Percentiles rank a stretch among this genome's conserved stretches.
Evolutionary conservation across 2,329 filamentous ascomycete species (phyloP).

Genomic region (Rosellinia necatrix): DNA sequence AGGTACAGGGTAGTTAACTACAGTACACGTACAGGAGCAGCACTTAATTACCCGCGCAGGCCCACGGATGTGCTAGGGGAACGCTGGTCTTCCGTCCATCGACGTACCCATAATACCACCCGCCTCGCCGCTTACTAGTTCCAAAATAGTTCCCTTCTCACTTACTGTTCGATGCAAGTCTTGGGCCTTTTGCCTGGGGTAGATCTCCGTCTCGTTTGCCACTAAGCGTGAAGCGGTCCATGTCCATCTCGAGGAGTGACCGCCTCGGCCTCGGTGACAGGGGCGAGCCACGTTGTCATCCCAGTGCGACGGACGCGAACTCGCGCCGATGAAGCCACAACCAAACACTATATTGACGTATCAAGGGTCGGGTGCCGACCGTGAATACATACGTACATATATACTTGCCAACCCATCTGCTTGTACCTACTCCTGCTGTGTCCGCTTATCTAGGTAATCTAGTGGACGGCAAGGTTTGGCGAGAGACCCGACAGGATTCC

Average conservation of each 20-base stretch:
- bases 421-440: too few relatives aligned
- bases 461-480: too few relatives aligned
- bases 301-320: neutral
- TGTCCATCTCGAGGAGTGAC: too few relatives aligned
- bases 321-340: neutral
- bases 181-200: neutral
- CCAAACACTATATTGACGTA: neutral
- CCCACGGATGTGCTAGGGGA: too few relatives aligned
- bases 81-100: neutral
- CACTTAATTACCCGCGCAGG: too few relatives aligned
- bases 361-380: neutral
- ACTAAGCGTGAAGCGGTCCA: neutral
- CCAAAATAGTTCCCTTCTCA: neutral
- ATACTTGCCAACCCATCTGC: too few relatives aligned
- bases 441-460: too few relatives aligned
- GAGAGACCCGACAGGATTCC: too few relatives aligned
- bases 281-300: neutral
- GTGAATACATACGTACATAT: too few relatives aligned
- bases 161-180: slow-evolving; percentile 15
- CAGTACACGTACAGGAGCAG: too few relatives aligned
- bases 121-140: slow-evolving; percentile 13
- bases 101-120: neutral
- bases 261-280: neutral
- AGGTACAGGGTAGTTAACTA: too few relatives aligned
- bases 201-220: neutral